phyloP scores from a whole-genome alignment of 768 basidiomycete genomes.

The Termitomyces eurrhizus region DNA sequence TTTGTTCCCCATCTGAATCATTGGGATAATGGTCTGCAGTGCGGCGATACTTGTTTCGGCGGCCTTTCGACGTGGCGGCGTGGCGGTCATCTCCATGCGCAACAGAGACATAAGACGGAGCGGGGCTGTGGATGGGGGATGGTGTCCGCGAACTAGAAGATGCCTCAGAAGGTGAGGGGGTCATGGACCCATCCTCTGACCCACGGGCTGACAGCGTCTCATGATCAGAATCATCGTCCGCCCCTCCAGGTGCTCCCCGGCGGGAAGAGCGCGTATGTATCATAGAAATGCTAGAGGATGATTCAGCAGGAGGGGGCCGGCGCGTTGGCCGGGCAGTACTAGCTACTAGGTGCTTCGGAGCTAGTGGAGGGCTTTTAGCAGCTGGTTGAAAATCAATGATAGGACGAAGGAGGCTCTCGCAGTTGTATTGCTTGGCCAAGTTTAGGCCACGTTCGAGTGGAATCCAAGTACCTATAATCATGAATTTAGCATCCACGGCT shows the following conservation, averaged over 20 bases:
- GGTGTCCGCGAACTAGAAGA: slow-evolving; percentile 91
- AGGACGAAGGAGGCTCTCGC: slow-evolving; percentile 80
- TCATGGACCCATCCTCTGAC: slow-evolving; percentile 88
- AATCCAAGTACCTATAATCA: slow-evolving; percentile 87
- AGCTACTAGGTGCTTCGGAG: slow-evolving; percentile 93
- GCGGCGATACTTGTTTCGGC: slow-evolving; percentile 47
- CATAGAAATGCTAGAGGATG: slow-evolving; percentile 27
- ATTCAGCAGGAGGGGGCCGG: slow-evolving; percentile 36
- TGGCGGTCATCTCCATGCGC: slow-evolving; percentile 36
- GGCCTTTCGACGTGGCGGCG: slow-evolving; percentile 26
- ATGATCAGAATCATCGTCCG: slow-evolving; percentile 56
- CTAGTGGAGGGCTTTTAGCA: slow-evolving; percentile 87
- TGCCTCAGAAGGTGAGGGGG: slow-evolving; percentile 80
- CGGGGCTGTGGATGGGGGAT: slow-evolving; percentile 73
- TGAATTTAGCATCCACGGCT: slow-evolving; percentile 7
- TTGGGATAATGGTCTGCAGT: slow-evolving; percentile 41
- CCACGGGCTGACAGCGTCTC: slow-evolving; percentile 64
- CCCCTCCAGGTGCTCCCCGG: slow-evolving; percentile 41
- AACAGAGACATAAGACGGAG: slow-evolving; percentile 41
- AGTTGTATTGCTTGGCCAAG: slow-evolving; percentile 90
- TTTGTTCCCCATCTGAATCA: slow-evolving; percentile 42
- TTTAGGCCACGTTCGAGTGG: slow-evolving; percentile 86
- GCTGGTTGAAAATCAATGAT: slow-evolving; percentile 93
- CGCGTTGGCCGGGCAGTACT: slow-evolving; percentile 53
- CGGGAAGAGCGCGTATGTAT: slow-evolving; percentile 61